Evolutionary conservation across 257 asterid species (phyloP), one percentile per base, ranked within the genome.

Genomic region (Cynanchum wilfordii): DNA sequence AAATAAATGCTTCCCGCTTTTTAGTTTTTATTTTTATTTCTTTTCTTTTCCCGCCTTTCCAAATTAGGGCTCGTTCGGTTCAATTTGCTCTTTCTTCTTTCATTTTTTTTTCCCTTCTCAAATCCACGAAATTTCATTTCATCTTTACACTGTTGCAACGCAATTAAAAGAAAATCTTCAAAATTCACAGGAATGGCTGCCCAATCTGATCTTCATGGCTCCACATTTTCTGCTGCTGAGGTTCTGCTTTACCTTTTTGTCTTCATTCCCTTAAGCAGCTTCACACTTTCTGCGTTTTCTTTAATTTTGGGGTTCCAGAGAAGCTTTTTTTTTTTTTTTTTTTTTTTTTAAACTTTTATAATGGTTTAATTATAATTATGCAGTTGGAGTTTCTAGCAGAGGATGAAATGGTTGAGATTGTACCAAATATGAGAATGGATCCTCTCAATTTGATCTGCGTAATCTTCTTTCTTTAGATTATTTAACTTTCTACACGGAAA

Each of bases 331-430:
- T 2, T 19, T 63, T 30, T n/a, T n/a, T n/a, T n/a, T n/a, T n/a
- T n/a, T n/a, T n/a, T n/a, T n/a, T n/a, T n/a, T n/a, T n/a, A n/a
- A n/a, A 12, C 25, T 0, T 13, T 9, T 51, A 11, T 45, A 24
- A 5, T 36, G 2, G 3, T 1, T 54, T 40, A 3, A 19, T 42
- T 44, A 71, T 56, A 11, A 62, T 58, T 76, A 49, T 30, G 73
- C 69, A 57, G 99, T 47, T 95, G 88, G 97, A 95, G 88, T 95
- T 95, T 87, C 87, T 95, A 19, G 95, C 99, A 1, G 99, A 95
- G 85, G 99, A 95, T 82, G 99, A 92, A 79, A 68, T 75, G 79
- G 51, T 92, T 72, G 94, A 85, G 76, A 89, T 95, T 68, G 96
- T 86, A 47, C 96, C 99, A 38, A 92, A 90, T 80, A 66, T 84